Evolutionary conservation across 2,329 filamentous ascomycete species (phyloP), one percentile per base, ranked within the genome.

Genomic region (Xenoacremonium recifei): DNA sequence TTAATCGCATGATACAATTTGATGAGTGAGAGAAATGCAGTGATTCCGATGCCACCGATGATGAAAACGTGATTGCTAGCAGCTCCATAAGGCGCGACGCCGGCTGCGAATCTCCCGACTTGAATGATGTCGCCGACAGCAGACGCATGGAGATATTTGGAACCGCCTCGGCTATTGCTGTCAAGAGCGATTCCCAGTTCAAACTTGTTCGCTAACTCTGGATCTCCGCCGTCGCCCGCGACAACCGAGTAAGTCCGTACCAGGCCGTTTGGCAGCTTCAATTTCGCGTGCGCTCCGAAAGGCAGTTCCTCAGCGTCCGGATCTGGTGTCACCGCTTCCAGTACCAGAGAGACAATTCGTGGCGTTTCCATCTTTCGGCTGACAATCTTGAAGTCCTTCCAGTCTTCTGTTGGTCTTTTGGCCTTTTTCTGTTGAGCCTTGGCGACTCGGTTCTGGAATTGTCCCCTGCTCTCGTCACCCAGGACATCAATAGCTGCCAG

Each of bases 31-130:
- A 86, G 54, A 48, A 85, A 85, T 0, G 82, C 82, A 2, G 83
- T 86, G 47, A 86, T 76, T 1, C 82, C 83, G 21, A 86, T 79
- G 0, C 82, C 83, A 9, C 78, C 82, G 0, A 73, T 79, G 21
- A 87, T 75, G 52, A 85, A 79, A 29, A 85, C 67, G 48, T 85
- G 81, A 37, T 76, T 69, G 48, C 76, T 79, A 6, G 77, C 77
- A 1, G 70, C 63, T 3, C 44, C 55, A 0, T 65, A 66, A 2
- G 72, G 60, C 2, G 70, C 69, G 18, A 82, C 69, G 31, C 71
- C 75, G 0, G 63, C 57, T 0, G 72, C 78, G 21, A 82, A 70
- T 21, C 69, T 68, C 3, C 75, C 71, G 2, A 79, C 71, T 7
- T 71, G 67, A 6, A 86, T 49, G 3, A 67, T 50, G 43, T 79